Evolutionary conservation across 169 alveolate genomes (phyloP).

Genomic region (Babesia bovis): DNA sequence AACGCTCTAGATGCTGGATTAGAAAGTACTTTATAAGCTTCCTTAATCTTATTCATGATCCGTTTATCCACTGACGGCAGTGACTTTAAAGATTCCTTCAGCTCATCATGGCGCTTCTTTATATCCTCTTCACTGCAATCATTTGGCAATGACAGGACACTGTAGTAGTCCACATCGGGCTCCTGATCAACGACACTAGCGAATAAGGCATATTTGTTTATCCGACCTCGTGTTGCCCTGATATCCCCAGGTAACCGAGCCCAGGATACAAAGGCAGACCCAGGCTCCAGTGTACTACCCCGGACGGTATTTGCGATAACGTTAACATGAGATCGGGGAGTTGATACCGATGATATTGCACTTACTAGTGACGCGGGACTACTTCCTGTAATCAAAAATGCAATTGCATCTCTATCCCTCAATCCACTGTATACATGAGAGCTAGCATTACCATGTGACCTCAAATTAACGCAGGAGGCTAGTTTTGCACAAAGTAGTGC

Average conservation of each 20-base stretch:
- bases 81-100: constrained; percentile 47
- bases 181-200: background rate
- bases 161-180: constrained; percentile 36
- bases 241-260: background rate
- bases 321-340: no score
- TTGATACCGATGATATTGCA: no score
- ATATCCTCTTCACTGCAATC: constrained; percentile 44
- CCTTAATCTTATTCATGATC: constrained; percentile 27
- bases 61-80: constrained; percentile 45
- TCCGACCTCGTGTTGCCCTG: no score
- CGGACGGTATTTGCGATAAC: no score
- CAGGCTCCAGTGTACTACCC: background rate
- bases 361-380: no score
- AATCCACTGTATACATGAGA: no score
- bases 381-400: no score
- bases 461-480: no score
- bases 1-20: constrained; percentile 36
- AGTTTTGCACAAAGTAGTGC: no score
- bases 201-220: background rate
- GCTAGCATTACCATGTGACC: no score
- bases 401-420: no score
- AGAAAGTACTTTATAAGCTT: constrained; percentile 59
- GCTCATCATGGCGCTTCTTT: constrained; percentile 8
- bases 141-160: constrained; percentile 39
- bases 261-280: background rate